Percentiles rank a stretch among this genome's conserved stretches.
Evolutionary conservation across 2,329 filamentous ascomycete genomes (phyloP).

Genomic region (Aspergillus chevalieri): DNA sequence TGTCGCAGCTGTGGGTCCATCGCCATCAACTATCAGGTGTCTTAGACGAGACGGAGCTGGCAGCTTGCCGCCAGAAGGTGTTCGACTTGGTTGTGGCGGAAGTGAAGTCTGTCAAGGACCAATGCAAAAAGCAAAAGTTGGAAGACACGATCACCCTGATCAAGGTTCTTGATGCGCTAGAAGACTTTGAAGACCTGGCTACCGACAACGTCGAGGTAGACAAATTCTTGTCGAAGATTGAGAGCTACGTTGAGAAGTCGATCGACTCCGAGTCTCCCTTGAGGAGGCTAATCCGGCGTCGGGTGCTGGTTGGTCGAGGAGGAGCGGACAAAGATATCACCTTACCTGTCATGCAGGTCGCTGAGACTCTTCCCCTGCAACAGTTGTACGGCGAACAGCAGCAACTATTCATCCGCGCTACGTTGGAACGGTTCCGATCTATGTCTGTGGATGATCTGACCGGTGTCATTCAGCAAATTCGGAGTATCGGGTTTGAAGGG

Average conservation of each 20-base stretch:
- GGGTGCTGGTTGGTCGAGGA: slow-evolving; percentile 27
- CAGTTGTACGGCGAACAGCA: slow-evolving; percentile 35
- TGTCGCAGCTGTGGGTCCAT: slow-evolving; percentile 30
- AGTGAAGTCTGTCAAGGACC: slow-evolving; percentile 29
- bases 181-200: slow-evolving; percentile 35
- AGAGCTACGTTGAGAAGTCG: slow-evolving; percentile 29
- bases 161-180: slow-evolving; percentile 33
- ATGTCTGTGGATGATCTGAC: slow-evolving; percentile 26
- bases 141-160: slow-evolving; percentile 30
- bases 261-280: slow-evolving; percentile 24
- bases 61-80: slow-evolving; percentile 26
- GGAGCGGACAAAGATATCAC: slow-evolving; percentile 21
- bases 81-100: slow-evolving; percentile 30
- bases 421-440: slow-evolving; percentile 27
- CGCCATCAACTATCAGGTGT: slow-evolving; percentile 23
- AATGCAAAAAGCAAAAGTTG: slow-evolving; percentile 29
- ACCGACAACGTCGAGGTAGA: slow-evolving; percentile 28
- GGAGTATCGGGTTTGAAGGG: slow-evolving; percentile 23
- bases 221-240: slow-evolving; percentile 31
- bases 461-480: slow-evolving; percentile 26
- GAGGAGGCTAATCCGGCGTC: slow-evolving; percentile 26
- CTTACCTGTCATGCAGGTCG: slow-evolving; percentile 26
- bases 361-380: slow-evolving; percentile 29
- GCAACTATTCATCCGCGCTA: slow-evolving; percentile 30
- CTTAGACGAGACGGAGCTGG: slow-evolving; percentile 25